Conservation (phyloP, 495 filamentous ascomycete species). For the Trichoderma asperelloides region DNA sequence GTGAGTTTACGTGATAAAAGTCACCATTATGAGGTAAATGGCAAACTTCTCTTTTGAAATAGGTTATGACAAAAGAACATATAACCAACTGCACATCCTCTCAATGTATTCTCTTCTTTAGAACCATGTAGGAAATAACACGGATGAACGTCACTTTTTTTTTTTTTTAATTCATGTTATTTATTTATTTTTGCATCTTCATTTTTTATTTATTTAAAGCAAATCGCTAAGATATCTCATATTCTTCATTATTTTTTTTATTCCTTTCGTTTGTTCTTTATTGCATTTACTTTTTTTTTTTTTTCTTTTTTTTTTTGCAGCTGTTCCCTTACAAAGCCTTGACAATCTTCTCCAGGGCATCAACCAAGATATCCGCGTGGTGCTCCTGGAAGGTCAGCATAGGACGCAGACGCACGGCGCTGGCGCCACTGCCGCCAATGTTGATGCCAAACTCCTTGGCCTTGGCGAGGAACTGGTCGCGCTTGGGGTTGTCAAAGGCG, state of each 20-base stretch:
- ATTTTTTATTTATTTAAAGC: background rate
- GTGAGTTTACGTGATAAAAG: too few relatives aligned
- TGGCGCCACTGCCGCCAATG: constrained; percentile 79
- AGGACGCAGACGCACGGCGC: constrained; percentile 76
- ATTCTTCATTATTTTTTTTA: background rate
- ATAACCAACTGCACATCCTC: too few relatives aligned
- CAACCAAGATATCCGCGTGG: constrained; percentile 59
- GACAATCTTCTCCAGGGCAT: constrained; percentile 64
- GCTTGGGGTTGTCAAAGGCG: constrained; percentile 80
- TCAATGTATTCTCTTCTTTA: too few relatives aligned
- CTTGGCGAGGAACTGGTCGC: constrained; percentile 76
- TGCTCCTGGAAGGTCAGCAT: constrained; percentile 96
- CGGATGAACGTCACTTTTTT: too few relatives aligned
- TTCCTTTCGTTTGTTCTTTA: background rate
- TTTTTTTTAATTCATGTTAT: too few relatives aligned
- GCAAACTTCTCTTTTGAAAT: too few relatives aligned
- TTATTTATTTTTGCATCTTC: too few relatives aligned
- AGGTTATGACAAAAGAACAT: too few relatives aligned
- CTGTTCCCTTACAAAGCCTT: constrained; percentile 29
- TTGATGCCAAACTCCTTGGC: constrained; percentile 82
- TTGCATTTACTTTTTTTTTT: background rate
- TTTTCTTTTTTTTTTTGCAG: background rate
- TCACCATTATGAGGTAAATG: too few relatives aligned
- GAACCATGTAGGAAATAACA: too few relatives aligned
- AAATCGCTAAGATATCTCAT: too few relatives aligned